Percentiles rank a stretch among this genome's conserved stretches.
These are phyloP conservation scores for Sarocladium kiliense DNA, from an alignment of 2,329 filamentous ascomycete species.

Conservation along the genomic window DNA sequence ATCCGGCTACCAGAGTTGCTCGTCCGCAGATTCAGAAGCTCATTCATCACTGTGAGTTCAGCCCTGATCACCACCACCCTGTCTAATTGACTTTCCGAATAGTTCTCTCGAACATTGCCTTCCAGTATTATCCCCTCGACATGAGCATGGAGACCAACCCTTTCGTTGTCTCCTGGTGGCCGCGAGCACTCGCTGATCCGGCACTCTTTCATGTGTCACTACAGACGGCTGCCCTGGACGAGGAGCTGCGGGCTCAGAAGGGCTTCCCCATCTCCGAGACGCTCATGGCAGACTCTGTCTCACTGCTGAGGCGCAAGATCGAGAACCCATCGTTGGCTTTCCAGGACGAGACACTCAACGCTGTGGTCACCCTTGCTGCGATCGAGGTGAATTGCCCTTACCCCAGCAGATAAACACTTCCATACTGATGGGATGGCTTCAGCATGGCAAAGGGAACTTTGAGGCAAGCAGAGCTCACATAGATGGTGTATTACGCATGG, in stretches of 20 bases:
- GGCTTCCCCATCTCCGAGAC: slow-evolving; percentile 49
- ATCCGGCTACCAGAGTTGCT: slow-evolving; percentile 47
- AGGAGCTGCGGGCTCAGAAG: slow-evolving; percentile 44
- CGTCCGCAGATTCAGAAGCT: slow-evolving; percentile 46
- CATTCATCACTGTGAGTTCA: slow-evolving; percentile 47
- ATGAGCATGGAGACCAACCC: slow-evolving; percentile 47
- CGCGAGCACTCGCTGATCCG: slow-evolving; percentile 48
- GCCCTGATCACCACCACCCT: background rate
- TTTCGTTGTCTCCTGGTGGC: slow-evolving; percentile 57
- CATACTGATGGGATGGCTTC: background rate
- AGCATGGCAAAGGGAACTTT: slow-evolving; percentile 50
- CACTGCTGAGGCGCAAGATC: slow-evolving; percentile 45
- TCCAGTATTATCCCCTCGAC: slow-evolving; percentile 56
- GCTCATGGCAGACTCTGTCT: slow-evolving; percentile 52
- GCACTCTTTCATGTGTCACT: slow-evolving; percentile 54
- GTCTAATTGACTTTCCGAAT: slow-evolving; percentile 11
- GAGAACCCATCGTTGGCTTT: slow-evolving; percentile 34
- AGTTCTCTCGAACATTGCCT: slow-evolving; percentile 54
- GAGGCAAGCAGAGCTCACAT: slow-evolving; percentile 41
- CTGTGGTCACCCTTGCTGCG: slow-evolving; percentile 51
- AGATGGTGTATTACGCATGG: slow-evolving; percentile 42
- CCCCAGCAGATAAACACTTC: background rate
- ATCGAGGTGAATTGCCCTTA: slow-evolving; percentile 41
- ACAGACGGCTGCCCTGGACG: slow-evolving; percentile 52
- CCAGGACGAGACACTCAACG: slow-evolving; percentile 44